Percentiles rank a stretch among this genome's conserved stretches.
These are phyloP conservation scores for Neoarthrinium moseri DNA, from an alignment of 2,329 filamentous ascomycete species.

Conservation along the genomic window DNA sequence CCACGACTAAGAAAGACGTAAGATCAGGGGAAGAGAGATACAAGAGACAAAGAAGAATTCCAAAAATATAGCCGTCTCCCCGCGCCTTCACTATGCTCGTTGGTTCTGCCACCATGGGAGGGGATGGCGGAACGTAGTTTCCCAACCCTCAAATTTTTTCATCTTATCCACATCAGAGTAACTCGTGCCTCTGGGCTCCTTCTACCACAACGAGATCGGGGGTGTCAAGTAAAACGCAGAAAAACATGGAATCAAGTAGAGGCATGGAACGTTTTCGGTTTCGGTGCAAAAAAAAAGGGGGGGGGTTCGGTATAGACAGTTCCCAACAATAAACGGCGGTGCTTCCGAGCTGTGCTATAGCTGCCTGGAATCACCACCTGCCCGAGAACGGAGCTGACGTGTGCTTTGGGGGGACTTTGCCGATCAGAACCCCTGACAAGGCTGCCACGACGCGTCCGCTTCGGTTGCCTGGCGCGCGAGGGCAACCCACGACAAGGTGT, in stretches of 20 bases:
- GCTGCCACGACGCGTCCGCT: background rate
- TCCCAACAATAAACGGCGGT: constrained; percentile 16
- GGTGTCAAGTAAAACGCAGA: constrained; percentile 25
- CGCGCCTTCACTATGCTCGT: constrained; percentile 8
- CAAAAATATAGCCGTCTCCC: background rate
- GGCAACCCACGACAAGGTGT: background rate
- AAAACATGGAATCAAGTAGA: constrained; percentile 22
- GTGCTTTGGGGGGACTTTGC: too few species aligned
- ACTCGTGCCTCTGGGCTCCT: constrained; percentile 25
- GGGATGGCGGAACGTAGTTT: constrained; percentile 1
- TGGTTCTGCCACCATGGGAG: constrained; percentile 3
- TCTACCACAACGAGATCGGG: constrained; percentile 31
- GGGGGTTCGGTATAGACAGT: constrained; percentile 29
- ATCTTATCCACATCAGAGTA: constrained; percentile 7
- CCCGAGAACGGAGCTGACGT: background rate
- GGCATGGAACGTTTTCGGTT: constrained; percentile 16
- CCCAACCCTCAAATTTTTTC: constrained; percentile 2
- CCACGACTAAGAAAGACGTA: constrained; percentile 5
- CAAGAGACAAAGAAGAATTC: background rate
- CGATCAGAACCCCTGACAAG: background rate
- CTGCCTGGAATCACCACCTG: background rate
- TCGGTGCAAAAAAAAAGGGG: constrained; percentile 20
- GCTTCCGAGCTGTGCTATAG: background rate
- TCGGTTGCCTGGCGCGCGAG: background rate
- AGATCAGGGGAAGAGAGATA: constrained; percentile 4